Evolutionary conservation across 2,329 filamentous ascomycete genomes (phyloP), one percentile per base, ranked within the genome.

Genomic region (Talaromyces piceae): DNA sequence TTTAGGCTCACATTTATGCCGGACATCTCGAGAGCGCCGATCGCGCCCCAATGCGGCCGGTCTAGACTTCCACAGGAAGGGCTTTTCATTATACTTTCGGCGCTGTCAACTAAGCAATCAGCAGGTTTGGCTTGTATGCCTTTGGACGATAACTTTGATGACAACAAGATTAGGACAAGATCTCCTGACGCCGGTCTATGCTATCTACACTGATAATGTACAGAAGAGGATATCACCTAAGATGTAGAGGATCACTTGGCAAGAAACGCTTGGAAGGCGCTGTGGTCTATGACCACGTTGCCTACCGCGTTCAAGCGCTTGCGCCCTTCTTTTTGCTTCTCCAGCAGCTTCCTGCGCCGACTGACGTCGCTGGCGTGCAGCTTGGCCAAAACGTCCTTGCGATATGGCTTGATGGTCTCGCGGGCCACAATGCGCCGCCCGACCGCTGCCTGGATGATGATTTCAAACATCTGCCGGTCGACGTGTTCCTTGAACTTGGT

Each of bases 401-500:
- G 79, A 69, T 95, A 98, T 0, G 93, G 89, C 74, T 97, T 97
- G 66, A 98, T 84, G 0, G 91, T 96, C 67, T 97, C 93, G 63
- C 93, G 78, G 0, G 93, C 93, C 3, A 98, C 81, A 47, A 98
- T 84, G 47, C 85, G 81, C 59, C 82, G 83, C 3, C 91, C 91
- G 0, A 87, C 86, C 0, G 87, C 85, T 3, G 93, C 91, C 70
- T 98, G 93, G 57, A 98, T 97, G 51, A 97, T 77, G 20, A 98
- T 83, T 72, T 98, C 93, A 63, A 95, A 98, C 84, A 97, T 93
- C 68, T 98, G 93, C 16, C 93, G 78, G 62, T 95, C 88, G 18
- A 98, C 91, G 62, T 97, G 91, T 67, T 96, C 84, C 65, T 95
- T 97, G 77, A 98, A 97, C 69, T 95, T 95, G 37, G 81, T 83